phyloP scores from a whole-genome alignment of 2,329 filamentous ascomycete genomes.

The Lachnum nothofagi region DNA sequence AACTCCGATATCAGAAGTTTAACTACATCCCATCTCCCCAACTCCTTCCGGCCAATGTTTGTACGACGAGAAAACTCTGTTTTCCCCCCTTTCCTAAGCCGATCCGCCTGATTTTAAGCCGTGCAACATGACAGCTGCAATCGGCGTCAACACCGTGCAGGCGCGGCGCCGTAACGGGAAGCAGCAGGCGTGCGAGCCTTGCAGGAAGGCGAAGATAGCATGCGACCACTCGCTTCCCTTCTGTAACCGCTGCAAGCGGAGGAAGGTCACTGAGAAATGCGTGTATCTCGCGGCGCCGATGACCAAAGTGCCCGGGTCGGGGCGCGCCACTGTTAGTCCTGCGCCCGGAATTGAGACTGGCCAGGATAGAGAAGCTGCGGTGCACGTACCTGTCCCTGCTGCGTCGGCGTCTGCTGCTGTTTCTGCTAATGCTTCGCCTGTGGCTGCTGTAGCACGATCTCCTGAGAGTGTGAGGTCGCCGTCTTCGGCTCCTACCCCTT shows the following conservation, averaged over 20 bases:
- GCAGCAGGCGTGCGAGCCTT: conserved; percentile 27
- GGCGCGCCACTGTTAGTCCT: conserved; percentile 3
- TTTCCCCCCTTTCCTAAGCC: too few relatives aligned
- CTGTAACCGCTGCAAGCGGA: conserved; percentile 26
- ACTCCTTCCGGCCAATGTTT: background rate
- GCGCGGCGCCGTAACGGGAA: conserved; percentile 28
- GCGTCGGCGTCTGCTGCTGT: background rate
- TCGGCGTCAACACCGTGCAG: conserved; percentile 7
- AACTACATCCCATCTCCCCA: background rate
- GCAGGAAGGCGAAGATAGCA: conserved; percentile 29
- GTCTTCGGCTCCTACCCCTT: background rate
- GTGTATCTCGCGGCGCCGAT: conserved; percentile 28
- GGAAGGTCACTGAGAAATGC: conserved; percentile 23
- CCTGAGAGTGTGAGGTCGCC: background rate
- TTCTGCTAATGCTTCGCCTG: background rate
- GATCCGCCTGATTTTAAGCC: background rate
- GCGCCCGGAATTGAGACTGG: background rate
- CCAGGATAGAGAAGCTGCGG: background rate
- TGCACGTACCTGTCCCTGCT: conserved; percentile 8
- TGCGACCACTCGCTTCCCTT: conserved; percentile 28
- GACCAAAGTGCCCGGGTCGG: conserved; percentile 17
- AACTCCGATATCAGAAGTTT: background rate
- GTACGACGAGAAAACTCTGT: too few relatives aligned
- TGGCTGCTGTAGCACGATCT: too few relatives aligned
- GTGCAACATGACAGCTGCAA: conserved; percentile 3